Evolutionary conservation across 768 basidiomycete genomes (phyloP), one percentile per base, ranked within the genome.

Genomic region (Psilocybe tampanensis): DNA sequence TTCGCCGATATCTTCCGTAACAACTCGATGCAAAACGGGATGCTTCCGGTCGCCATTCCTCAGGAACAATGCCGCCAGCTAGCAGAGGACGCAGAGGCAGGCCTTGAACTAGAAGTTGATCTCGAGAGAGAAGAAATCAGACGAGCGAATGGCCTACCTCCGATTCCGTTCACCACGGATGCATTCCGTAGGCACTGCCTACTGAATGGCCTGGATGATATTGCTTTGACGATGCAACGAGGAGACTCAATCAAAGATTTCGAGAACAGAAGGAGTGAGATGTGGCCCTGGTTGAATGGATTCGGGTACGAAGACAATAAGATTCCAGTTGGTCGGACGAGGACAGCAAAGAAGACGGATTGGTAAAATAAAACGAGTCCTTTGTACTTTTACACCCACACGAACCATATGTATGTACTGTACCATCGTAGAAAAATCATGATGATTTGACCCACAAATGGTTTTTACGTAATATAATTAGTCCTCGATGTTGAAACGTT

Each of bases 281-380:
- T 76, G 56, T 98, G 95, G 94, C 92, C 97, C 5, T 99, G 97
- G 97, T 74, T 98, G 70, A 93, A 99, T 68, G 97, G 96, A 33
- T 91, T 96, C 60, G 94, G 94, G 23, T 97, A 94, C 75, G 80
- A 87, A 68, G 89, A 87, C 44, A 83, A 80, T 42, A 89, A 88
- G 70, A 92, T 94, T 52, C 86, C 88, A 2, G 74, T 86, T 19
- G 64, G 70, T 8, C 64, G 75, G 7, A 65, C 58, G 18, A 79
- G 76, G 67, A 67, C 68, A 45, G 68, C 67, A 29, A 75, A 78
- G 67, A 85, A 83, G 73, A 89, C 83, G 69, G 92, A 94, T 42
- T 94, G 92, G 92, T 94, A 70, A 78, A 64, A 26, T 29, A 15
- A 49, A 19, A 21, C 5, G 29, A 24, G 48, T 44, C 18, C 39